phyloP scores from a whole-genome alignment of 176 grass and related monocot species.

The Avena eriantha region DNA sequence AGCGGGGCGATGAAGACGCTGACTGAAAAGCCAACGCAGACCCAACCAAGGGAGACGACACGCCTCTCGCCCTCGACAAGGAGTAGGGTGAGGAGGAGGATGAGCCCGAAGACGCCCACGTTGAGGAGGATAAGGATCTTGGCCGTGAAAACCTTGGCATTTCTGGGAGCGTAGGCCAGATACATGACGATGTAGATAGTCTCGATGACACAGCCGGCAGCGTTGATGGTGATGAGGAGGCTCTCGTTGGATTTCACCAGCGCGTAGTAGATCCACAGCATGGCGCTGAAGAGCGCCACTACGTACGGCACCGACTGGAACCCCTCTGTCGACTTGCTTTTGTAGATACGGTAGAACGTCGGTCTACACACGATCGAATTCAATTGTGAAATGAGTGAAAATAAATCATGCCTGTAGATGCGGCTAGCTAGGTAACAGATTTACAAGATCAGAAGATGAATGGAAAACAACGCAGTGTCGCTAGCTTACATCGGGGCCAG shows the following conservation, averaged over 20 bases:
- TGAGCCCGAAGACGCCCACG: conserved; percentile 57
- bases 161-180: conserved; percentile 62
- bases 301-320: conserved; percentile 93
- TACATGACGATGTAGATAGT: conserved; percentile 73
- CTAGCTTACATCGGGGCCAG: conserved; percentile 73
- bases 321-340: conserved; percentile 73
- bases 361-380: conserved; percentile 18
- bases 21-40: conserved; percentile 73
- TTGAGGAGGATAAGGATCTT: conserved; percentile 70
- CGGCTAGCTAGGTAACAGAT: background rate
- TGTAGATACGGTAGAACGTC: conserved; percentile 78
- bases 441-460: background rate
- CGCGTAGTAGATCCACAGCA: conserved; percentile 94
- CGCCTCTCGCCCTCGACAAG: conserved; percentile 41
- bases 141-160: conserved; percentile 55
- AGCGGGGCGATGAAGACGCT: conserved; percentile 79
- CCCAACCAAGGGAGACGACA: conserved; percentile 58
- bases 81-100: conserved; percentile 63
- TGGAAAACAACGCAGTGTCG: background rate
- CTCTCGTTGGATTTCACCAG: conserved; percentile 59
- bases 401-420: background rate
- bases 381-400: background rate
- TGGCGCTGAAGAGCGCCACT: conserved; percentile 80
- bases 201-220: conserved; percentile 69
- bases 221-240: conserved; percentile 81